Evolutionary conservation across 2,329 filamentous ascomycete genomes (phyloP), one percentile per base, ranked within the genome.

Genomic region (Paraconiothyrium sp.): DNA sequence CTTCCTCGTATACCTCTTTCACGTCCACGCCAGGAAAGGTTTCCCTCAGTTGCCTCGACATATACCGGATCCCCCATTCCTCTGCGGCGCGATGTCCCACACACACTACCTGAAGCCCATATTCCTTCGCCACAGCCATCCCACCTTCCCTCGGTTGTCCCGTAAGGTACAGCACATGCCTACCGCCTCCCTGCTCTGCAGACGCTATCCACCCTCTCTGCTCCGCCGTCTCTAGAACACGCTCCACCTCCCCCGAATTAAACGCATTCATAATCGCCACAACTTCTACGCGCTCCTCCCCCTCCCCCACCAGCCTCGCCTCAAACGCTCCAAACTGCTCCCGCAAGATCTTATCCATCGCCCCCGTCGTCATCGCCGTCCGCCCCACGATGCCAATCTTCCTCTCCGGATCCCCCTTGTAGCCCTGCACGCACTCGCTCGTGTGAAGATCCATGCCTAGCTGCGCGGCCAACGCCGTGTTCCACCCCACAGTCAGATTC

Each of bases 231-330:
- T 74, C 70, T 1, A 79, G 13, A 6, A 79, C 77, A 5, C 78
- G 67, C 41, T 72, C 57, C 1, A 81, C 74, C 56, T 79, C 77
- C 3, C 77, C 73, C 7, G 74, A 67, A 49, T 76, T 71, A 54
- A 81, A 80, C 0, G 78, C 79, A 54, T 80, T 80, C 78, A 80
- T 80, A 37, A 80, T 78, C 3, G 79, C 79, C 6, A 78, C 54
- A 10, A 71, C 63, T 20, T 54, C 59, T 32, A 72, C 70, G 14
- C 22, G 13, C 13, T 54, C 35, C 39, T 75, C 71, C 8, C 70
- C 69, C 3, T 65, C 69, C 4, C 72, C 74, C 34, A 65, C 58
- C 2, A 68, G 60, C n/a, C 73, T 62, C 13, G 73, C 51, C 37
- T 76, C 76, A 1, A 65, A 66, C 20, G 61, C 60, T 4, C 72